phyloP scores from a whole-genome alignment of 371 early-diverging fungal genomes.

The Mortierella sp. region DNA sequence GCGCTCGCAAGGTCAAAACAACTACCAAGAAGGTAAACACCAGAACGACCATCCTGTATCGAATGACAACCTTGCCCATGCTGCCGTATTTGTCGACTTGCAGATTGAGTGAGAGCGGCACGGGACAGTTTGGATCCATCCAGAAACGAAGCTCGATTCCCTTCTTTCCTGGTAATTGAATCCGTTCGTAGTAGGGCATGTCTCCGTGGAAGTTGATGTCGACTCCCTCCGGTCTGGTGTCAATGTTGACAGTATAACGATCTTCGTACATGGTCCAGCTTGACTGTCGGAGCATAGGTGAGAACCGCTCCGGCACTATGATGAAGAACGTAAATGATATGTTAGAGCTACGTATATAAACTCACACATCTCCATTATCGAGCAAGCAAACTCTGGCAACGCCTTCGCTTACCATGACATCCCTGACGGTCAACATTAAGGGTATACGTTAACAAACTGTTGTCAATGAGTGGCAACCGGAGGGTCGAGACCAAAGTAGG shows the following conservation, averaged over 20 bases:
- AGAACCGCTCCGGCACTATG: slow-evolving; percentile 56
- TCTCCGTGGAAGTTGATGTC: slow-evolving; percentile 83
- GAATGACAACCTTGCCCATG: slow-evolving; percentile 78
- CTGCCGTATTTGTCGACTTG: slow-evolving; percentile 83
- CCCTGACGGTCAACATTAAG: slow-evolving; percentile 64
- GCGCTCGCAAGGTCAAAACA: slow-evolving; percentile 69
- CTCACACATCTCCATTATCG: background rate
- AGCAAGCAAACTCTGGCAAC: background rate
- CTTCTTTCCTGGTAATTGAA: slow-evolving; percentile 52
- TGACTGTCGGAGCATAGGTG: slow-evolving; percentile 77
- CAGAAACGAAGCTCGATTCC: slow-evolving; percentile 80
- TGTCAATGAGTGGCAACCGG: slow-evolving; percentile 72
- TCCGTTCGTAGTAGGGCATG: slow-evolving; percentile 70
- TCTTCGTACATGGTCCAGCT: slow-evolving; percentile 81
- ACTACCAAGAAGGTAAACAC: slow-evolving; percentile 79
- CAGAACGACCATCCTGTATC: slow-evolving; percentile 80
- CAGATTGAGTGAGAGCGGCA: slow-evolving; percentile 68
- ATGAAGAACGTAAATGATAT: background rate
- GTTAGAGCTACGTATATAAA: background rate
- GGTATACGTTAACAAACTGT: slow-evolving; percentile 72
- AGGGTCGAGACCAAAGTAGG: slow-evolving; percentile 65
- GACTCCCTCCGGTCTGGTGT: slow-evolving; percentile 47
- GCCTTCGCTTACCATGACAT: slow-evolving; percentile 48
- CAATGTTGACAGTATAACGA: slow-evolving; percentile 73
- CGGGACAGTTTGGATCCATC: slow-evolving; percentile 74